These are phyloP conservation scores for Colletotrichum magnum DNA, from an alignment of 2,329 filamentous ascomycete genomes.

Conservation along the genomic window DNA sequence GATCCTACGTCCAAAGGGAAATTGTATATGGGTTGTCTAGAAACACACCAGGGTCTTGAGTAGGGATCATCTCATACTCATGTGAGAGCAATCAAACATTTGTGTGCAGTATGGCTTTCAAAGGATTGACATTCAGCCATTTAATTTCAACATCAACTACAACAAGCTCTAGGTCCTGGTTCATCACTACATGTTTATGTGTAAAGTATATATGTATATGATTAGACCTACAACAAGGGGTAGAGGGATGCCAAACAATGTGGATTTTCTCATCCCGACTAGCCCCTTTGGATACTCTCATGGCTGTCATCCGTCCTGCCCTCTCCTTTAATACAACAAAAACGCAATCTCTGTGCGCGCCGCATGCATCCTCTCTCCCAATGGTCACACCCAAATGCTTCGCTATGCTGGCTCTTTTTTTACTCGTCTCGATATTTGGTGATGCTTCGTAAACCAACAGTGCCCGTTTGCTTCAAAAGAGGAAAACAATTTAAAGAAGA, in stretches of 20 bases:
- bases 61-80: too few relatives aligned
- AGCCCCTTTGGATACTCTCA: neutral
- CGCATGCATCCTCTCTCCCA: neutral
- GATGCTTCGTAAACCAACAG: neutral
- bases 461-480: too few relatives aligned
- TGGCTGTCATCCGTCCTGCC: neutral
- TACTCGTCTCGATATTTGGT: neutral
- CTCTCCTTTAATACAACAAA: neutral
- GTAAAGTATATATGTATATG: neutral
- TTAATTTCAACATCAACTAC: neutral
- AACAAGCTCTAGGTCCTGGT: neutral
- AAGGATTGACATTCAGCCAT: too few relatives aligned
- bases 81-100: too few relatives aligned
- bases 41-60: too few relatives aligned
- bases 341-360: neutral
- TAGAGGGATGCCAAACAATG: neutral
- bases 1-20: neutral
- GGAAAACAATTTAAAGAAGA: neutral
- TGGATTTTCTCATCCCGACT: too few relatives aligned
- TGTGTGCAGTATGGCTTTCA: too few relatives aligned
- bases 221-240: constrained; percentile 1
- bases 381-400: neutral
- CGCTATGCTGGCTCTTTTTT: neutral
- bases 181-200: neutral
- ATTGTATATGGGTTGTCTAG: too few relatives aligned